A percentile compares a stretch with the other conserved stretches of the same genome.
phyloP scores from a whole-genome alignment of 345 rosid species.

The Gossypium turneri region DNA sequence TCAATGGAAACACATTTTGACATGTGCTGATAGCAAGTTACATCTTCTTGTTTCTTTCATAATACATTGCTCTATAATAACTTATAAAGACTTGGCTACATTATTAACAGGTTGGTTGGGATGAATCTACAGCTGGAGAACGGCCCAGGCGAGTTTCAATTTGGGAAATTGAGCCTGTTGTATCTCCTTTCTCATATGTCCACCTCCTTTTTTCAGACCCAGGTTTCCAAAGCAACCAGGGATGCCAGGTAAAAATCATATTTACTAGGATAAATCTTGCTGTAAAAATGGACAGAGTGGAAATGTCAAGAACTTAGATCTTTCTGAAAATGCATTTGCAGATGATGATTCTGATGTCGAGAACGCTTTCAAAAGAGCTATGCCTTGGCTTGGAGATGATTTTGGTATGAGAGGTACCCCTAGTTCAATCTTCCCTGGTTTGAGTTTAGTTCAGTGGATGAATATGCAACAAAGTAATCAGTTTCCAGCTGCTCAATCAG shows the following conservation, averaged over 20 bases:
- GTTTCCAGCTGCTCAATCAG: constrained; percentile 57
- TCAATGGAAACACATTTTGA: neutral
- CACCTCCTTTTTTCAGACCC: constrained; percentile 95
- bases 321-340: constrained; percentile 32
- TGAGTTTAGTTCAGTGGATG: constrained; percentile 98
- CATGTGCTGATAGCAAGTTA: neutral
- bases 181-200: constrained; percentile 91
- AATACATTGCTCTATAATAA: neutral
- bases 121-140: constrained; percentile 90
- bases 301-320: neutral
- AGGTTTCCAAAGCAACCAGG: constrained; percentile 86
- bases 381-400: constrained; percentile 98
- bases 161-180: constrained; percentile 95
- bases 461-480: constrained; percentile 93
- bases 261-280: neutral
- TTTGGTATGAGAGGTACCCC: constrained; percentile 78
- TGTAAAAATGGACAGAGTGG: neutral
- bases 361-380: constrained; percentile 82
- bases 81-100: neutral
- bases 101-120: constrained; percentile 88
- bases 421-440: constrained; percentile 76
- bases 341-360: constrained; percentile 84
- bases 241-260: constrained; percentile 59
- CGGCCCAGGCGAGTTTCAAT: constrained; percentile 82
- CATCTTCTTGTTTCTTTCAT: neutral